A percentile compares a stretch with the other conserved stretches of the same genome.
These are phyloP conservation scores for Trypanosoma boissoni DNA, from an alignment of 208 protist genomes.

Conservation along the genomic window DNA sequence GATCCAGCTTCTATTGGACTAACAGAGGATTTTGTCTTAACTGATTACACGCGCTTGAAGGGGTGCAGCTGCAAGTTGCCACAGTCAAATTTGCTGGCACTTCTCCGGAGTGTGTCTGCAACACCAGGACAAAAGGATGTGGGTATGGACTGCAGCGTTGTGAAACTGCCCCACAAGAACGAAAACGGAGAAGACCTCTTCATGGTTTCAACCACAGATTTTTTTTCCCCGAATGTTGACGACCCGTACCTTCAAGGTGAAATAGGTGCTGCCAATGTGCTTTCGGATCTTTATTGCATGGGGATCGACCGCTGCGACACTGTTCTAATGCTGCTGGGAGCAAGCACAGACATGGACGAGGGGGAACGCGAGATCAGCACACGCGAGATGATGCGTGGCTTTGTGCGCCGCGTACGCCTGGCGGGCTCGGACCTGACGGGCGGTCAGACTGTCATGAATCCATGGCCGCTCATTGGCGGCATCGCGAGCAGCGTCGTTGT, in stretches of 20 bases:
- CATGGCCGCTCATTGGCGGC: conserved; percentile 94
- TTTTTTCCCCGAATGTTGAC: conserved; percentile 96
- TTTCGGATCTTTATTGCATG: conserved; percentile 97
- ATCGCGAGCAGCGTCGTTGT: conserved; percentile 86
- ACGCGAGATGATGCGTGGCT: conserved; percentile 91
- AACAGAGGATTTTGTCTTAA: conserved; percentile 79
- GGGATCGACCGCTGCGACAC: conserved; percentile 93
- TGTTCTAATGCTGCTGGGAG: conserved; percentile 94
- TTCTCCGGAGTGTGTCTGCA: conserved; percentile 76
- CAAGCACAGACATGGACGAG: conserved; percentile 91
- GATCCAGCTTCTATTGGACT: conserved; percentile 73
- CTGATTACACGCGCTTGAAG: conserved; percentile 87
- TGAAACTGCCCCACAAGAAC: conserved; percentile 70
- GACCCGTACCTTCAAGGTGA: conserved; percentile 94
- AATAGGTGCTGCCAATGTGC: conserved; percentile 95
- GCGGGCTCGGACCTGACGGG: conserved; percentile 91
- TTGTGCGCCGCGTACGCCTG: conserved; percentile 73
- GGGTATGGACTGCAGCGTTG: conserved; percentile 92
- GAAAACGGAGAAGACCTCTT: conserved; percentile 54
- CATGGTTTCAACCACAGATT: conserved; percentile 95
- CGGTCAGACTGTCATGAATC: conserved; percentile 96
- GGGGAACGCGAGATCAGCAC: conserved; percentile 78
- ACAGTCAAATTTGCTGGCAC: conserved; percentile 83
- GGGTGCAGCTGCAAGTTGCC: conserved; percentile 95
- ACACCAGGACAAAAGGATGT: conserved; percentile 74